Base-by-base conservation (phyloP, 805 yeast species). In the Candida pseudofarinosa region DNA sequence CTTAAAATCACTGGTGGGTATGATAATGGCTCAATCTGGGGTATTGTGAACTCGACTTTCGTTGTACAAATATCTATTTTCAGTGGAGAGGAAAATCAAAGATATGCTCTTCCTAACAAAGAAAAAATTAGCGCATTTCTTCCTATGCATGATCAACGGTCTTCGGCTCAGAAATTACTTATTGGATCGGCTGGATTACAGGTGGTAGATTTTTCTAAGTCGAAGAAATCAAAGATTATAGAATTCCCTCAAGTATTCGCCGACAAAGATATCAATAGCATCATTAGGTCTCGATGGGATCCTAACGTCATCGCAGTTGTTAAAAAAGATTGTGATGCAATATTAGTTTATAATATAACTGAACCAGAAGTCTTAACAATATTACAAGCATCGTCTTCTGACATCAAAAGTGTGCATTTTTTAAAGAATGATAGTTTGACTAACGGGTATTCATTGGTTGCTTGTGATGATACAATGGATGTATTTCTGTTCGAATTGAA, bases 271-370 rank as follows among this genome's bases (percentile, higher is more conserved):
- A 65, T 74, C 35, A 56, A 59, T 4, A 54, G 61, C 37, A 54
- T 73, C 12, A 50, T 63, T 19, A 68, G 62, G 45, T 69, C 67
- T 15, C 54, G 56, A 19, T 39, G 48, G 17, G 35, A 60, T 30
- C 50, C 56, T 4, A 71, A 67, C 17, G 46, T 68, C 5, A 37
- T 72, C 15, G 69, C 67, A 15, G 58, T 64, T 13, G 60, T 63
- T 17, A 57, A 73, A 23, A 49, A 44, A 3, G 40, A 55, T 15
- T 68, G 58, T 26, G 43, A 60, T 4, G 46, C 53, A 6, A 56
- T 74, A n/a, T 65, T 58, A 53, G 38, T 68, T 48, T 43, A 72
- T 53, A 51, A 68, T 46, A 17, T 59, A 46, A 23, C 60, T 45
- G 46, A 59, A 48, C 47, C 56, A 57, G 48, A 39, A 35, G 52